Base-by-base conservation (phyloP, 768 basidiomycete genomes). In the Butyriboletus loyo region DNA sequence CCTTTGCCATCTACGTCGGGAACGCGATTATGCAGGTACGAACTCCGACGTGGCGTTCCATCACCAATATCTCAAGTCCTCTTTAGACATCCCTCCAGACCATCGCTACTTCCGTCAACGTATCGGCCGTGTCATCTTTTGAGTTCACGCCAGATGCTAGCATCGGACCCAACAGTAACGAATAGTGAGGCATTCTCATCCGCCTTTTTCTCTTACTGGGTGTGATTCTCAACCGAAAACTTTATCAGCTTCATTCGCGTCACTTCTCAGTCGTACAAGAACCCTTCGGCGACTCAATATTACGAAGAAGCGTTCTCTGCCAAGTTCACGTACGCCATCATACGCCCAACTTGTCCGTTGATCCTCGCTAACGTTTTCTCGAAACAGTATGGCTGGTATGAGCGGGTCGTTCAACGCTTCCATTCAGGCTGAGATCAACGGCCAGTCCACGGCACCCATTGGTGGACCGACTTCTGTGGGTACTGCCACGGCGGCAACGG, bases 271-370 rank as follows among this genome's bases (percentile, higher is more conserved):
- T 60, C 34, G 49, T 58, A 80, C 39, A 85, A 77, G 66, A 82
- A 87, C 65, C 42, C 82, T 27, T 62, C 64, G 2, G 65, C 78
- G 50, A 70, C 85, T 14, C 73, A 79, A 49, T 87, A 74, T 72
- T 79, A 78, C 4, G 80, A 77, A 40, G 73, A 86, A 56, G 83
- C 89, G 0, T 95, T 92, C 76, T 90, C 89, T 7, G 79, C 91
- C 57, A 81, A 80, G 61, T 93, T 91, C 75, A 73, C 73, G 90
- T 92, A 63, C 57, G 85, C 1, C 14, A 36, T 27, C 8, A 27
- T 72, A 5, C n/a, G 2, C n/a, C 10, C 15, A 9, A 28, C 5
- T 17, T 27, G 4, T 14, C 1, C 14, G 14, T 22, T 8, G 30
- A 36, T 39, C 22, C 21, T 15, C 10, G 5, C 35, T 49, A 15